Evolutionary conservation across 768 basidiomycete genomes (phyloP).

Genomic region (Mycena vulgaris): DNA sequence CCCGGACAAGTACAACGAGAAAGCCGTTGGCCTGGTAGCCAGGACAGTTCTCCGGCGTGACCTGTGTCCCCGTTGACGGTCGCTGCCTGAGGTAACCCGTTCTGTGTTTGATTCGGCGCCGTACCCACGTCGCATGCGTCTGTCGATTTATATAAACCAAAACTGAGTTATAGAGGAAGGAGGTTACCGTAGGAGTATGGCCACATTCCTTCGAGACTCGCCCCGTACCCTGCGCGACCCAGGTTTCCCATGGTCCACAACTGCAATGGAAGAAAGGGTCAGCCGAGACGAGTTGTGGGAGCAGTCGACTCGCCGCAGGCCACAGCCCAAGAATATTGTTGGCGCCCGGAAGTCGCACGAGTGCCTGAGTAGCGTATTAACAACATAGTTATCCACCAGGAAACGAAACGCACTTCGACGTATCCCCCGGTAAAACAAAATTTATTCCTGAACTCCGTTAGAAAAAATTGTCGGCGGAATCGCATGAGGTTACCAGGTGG

Average conservation of each 20-base stretch:
- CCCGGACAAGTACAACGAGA: conserved; percentile 91
- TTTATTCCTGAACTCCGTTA: conserved; percentile 73
- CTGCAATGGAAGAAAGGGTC: conserved; percentile 1
- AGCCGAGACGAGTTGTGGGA: neutral
- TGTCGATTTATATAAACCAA: conserved; percentile 80
- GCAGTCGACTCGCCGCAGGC: conserved; percentile 65
- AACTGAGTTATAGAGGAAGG: neutral
- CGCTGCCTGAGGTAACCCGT: conserved; percentile 76
- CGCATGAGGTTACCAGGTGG: conserved; percentile 12
- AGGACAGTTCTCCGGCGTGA: conserved; percentile 75
- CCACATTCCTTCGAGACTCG: conserved; percentile 83
- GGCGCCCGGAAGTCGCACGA: conserved; percentile 77
- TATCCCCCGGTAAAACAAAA: conserved; percentile 90
- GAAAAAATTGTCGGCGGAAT: neutral
- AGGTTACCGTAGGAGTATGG: conserved; percentile 37
- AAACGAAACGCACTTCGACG: conserved; percentile 63
- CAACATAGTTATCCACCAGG: neutral
- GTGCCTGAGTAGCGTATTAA: neutral
- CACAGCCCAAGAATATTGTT: conserved; percentile 78
- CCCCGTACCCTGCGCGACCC: conserved; percentile 93
- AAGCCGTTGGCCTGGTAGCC: conserved; percentile 88
- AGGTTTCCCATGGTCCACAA: conserved; percentile 89
- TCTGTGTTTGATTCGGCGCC: conserved; percentile 79
- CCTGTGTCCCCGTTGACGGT: conserved; percentile 70
- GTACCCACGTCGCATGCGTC: conserved; percentile 95